Conservation (phyloP, 2,329 filamentous ascomycete species). For the Fusarium napiforme region DNA sequence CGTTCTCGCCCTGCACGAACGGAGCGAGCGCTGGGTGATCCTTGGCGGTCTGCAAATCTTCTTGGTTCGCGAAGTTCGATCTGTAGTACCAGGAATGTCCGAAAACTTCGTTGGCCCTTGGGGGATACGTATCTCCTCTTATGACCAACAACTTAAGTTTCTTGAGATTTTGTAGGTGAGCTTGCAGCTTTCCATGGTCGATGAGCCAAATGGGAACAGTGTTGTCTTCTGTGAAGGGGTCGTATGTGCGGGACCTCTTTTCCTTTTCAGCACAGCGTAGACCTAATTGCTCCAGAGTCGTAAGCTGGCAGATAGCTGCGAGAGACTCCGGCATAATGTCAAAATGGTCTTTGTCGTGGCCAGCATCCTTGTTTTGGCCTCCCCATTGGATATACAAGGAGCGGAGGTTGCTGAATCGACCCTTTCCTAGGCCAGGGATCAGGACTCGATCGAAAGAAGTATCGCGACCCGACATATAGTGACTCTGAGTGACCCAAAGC, state of each 20-base stretch:
- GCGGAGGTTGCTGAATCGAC: too few relatives aligned
- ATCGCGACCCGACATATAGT: too few relatives aligned
- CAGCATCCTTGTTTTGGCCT: too few relatives aligned
- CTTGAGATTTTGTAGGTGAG: not conserved
- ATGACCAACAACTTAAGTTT: not conserved
- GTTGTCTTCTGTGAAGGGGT: too few relatives aligned
- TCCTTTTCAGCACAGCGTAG: not conserved
- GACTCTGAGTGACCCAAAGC: too few relatives aligned
- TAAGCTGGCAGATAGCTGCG: not conserved
- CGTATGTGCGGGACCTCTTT: too few relatives aligned
- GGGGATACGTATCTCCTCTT: not conserved
- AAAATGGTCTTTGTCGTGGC: too few relatives aligned
- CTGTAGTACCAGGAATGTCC: fast-evolving
- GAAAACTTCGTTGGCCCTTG: not conserved
- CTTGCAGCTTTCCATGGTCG: not conserved
- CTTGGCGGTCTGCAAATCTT: not conserved
- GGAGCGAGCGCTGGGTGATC: not conserved
- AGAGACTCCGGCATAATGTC: not conserved
- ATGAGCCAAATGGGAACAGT: not conserved
- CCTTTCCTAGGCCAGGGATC: too few relatives aligned
- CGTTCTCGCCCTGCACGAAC: too few relatives aligned
- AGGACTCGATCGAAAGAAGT: too few relatives aligned
- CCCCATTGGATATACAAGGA: too few relatives aligned
- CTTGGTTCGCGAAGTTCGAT: fast-evolving
- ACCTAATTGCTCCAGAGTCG: fast-evolving